Evolutionary conservation across 73 alveolate species (phyloP), one percentile per base, ranked within the genome.

Genomic region (Tetrahymena elliotti): DNA sequence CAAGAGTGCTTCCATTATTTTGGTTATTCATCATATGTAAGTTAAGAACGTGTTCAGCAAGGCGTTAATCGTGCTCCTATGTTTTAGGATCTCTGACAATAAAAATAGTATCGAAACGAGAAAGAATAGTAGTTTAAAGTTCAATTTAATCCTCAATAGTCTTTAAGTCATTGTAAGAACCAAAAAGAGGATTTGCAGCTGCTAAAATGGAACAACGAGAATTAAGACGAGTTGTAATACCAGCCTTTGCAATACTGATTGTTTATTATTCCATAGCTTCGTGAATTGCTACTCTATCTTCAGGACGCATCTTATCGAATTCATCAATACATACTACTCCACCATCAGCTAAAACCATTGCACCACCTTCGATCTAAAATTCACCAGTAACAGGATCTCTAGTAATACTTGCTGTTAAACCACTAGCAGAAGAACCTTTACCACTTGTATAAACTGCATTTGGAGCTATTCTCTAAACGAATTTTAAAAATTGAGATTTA

Each of bases 181-280:
- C 99, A 97, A 98, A 98, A 13, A 99, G 98, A n/a, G 99, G 99
- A 93, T 99, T 99, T 35, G 99, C 99, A 16, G 99, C 99, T 5
- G 99, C 99, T 54, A 99, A 96, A 34, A 99, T 99, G 37, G 99
- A 98, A 24, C 99, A 97, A 93, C 99, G 96, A 34, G 99, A 97
- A 96, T 98, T 99, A 38, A 98, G 97, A 92, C 99, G 99, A 7
- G 99, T 99, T 1, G 99, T 99, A 84, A 99, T 99, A 35, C 99
- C 99, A 33, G 99, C 99, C 96, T 99, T 99, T 0, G 99, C 99
- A 88, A 99, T 98, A 93, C 99, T 97, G 93, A 99, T 99, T 33
- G 99, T 99, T 95, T 99, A 99, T 97, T 99, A 99, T 97, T 99
- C 99, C 99, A 99, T 99, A 34, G 99, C 99, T 97, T 99, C 99